phyloP scores from a whole-genome alignment of 106 monocot genomes.

The Xerophyta viscosa region DNA sequence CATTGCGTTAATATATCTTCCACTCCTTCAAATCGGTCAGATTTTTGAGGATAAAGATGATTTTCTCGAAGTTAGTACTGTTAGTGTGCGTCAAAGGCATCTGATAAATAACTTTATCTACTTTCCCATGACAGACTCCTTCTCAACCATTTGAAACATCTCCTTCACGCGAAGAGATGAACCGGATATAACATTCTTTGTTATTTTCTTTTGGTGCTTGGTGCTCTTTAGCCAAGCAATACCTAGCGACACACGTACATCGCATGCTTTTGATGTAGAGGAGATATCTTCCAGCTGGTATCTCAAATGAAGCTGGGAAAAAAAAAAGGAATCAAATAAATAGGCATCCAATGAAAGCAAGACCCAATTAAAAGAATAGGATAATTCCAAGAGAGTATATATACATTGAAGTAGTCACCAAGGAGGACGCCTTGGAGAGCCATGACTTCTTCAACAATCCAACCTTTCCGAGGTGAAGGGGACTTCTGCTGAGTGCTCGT shows the following conservation, averaged over 20 bases:
- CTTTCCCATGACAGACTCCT: slow-evolving; percentile 33
- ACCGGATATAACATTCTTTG: slow-evolving; percentile 46
- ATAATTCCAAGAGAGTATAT: neutral
- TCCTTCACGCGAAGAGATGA: slow-evolving; percentile 47
- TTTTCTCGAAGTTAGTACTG: no score
- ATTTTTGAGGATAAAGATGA: no score
- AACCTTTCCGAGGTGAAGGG: neutral
- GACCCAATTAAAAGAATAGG: neutral
- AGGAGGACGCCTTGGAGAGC: slow-evolving; percentile 9
- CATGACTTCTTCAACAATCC: slow-evolving; percentile 12
- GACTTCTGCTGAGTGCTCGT: slow-evolving; percentile 13
- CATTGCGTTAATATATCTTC: no score
- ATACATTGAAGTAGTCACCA: slow-evolving; percentile 12
- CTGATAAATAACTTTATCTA: neutral
- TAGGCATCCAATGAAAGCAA: neutral
- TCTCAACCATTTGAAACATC: slow-evolving; percentile 43
- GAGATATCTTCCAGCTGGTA: slow-evolving; percentile 50
- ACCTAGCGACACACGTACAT: slow-evolving; percentile 53
- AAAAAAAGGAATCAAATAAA: neutral
- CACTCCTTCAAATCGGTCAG: no score
- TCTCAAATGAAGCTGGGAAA: slow-evolving; percentile 65
- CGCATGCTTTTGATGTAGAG: slow-evolving; percentile 52
- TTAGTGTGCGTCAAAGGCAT: no score
- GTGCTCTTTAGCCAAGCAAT: slow-evolving; percentile 78
- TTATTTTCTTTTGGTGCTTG: slow-evolving; percentile 77